Evolutionary conservation across 2,329 filamentous ascomycete genomes (phyloP), one percentile per base, ranked within the genome.

Genomic region (Clarireedia homoeocarpa): DNA sequence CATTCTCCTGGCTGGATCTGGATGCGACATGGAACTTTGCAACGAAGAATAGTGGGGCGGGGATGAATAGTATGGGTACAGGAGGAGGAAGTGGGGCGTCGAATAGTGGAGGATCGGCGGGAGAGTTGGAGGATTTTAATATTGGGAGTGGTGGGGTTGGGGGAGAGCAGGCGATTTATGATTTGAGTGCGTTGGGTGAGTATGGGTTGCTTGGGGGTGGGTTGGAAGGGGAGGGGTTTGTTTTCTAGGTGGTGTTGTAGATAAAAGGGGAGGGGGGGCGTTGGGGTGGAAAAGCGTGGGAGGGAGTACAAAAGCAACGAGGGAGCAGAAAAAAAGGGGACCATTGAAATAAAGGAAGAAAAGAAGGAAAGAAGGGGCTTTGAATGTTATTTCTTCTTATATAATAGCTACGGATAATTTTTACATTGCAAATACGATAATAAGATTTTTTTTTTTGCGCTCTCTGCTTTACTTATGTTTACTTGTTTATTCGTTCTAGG

Each of bases 1-100:
- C 50, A 1, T 69, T 69, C 40, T 61, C 56, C 27, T 69, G 67
- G 67, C 42, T 69, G 12, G 67, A 69, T 59, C 57, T 69, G 1
- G 62, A 59, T 3, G 65, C 63, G 0, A 67, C 67, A 2, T 67
- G 65, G 60, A 66, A 66, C 36, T 69, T 65, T 51, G 67, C 65
- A 3, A 64, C 63, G 30, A 65, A 69, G 51, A 67, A 66, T 58
- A 59, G 62, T 53, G 59, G 51, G 10, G 39, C 39, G 15, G 39
- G 15, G 9, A 40, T 15, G 14, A 14, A 14, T 14, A 14, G 39
- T 7, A 20, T 40, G 14, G 6, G 39, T 40, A 14, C 15, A 40
- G 27, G 27, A 30, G 27, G 27, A 30, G 27, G 27, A 30, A 30
- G 24, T 23, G 44, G 26, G 14, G 38, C 38, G 14, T 40, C 38